Conservation (phyloP, 2,329 filamentous ascomycete species). For the Fusarium tanahbumbuense region DNA sequence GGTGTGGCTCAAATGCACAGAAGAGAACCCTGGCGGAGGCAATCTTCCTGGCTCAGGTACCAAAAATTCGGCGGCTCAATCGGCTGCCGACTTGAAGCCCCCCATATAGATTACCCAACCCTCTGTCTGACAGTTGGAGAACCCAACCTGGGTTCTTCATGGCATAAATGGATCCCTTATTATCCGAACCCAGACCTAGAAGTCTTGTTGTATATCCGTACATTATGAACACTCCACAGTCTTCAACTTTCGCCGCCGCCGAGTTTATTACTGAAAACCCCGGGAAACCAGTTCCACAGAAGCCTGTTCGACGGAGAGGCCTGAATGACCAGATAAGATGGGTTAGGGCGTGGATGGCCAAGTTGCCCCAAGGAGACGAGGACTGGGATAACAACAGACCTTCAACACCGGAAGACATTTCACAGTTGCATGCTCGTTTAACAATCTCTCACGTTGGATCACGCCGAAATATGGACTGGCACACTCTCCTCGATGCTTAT, state of each 20-base stretch:
- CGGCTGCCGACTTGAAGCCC: conserved; percentile 36
- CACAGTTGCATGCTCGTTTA: conserved; percentile 32
- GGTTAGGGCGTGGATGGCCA: conserved; percentile 44
- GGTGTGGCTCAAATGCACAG: conserved; percentile 37
- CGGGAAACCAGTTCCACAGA: conserved; percentile 41
- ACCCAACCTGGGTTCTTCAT: conserved; percentile 31
- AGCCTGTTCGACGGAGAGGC: conserved; percentile 41
- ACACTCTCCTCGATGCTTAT: conserved; percentile 41
- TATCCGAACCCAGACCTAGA: conserved; percentile 24
- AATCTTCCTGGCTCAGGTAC: conserved; percentile 37
- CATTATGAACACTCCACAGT: conserved; percentile 37
- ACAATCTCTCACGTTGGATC: conserved; percentile 37
- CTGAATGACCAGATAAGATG: conserved; percentile 45
- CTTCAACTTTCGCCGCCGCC: conserved; percentile 37
- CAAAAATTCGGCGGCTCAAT: conserved; percentile 40
- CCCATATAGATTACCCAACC: conserved; percentile 37
- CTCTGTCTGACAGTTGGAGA: conserved; percentile 27
- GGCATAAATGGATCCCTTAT: conserved; percentile 30
- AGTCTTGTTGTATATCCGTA: conserved; percentile 19
- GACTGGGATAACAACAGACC: conserved; percentile 45
- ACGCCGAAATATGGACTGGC: conserved; percentile 42
- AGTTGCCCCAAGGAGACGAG: conserved; percentile 44
- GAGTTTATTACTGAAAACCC: conserved; percentile 45
- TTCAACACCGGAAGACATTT: conserved; percentile 39
- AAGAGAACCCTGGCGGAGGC: conserved; percentile 27